Conservation (phyloP, 768 basidiomycete species). For the Naganishia vaughanmartiniae region DNA sequence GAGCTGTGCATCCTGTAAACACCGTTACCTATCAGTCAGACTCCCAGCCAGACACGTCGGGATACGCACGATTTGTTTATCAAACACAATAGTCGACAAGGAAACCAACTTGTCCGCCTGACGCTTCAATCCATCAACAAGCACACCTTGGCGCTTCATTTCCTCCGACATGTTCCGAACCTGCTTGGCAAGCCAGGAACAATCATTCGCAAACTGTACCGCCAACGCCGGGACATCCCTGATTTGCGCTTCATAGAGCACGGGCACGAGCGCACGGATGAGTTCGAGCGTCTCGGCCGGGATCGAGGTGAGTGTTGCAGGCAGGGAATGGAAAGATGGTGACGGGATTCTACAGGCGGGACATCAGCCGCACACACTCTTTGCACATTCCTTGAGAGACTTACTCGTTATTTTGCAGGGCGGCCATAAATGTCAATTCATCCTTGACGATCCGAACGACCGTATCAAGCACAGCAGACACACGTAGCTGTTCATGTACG, state of each 20-base stretch:
- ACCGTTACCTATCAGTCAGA: conserved; percentile 13
- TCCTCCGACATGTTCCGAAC: conserved; percentile 34
- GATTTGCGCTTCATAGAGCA: conserved; percentile 59
- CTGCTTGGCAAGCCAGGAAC: conserved; percentile 63
- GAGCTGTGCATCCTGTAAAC: conserved; percentile 58
- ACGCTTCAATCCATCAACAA: conserved; percentile 52
- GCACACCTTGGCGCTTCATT: conserved; percentile 24
- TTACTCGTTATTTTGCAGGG: conserved; percentile 60
- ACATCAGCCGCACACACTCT: background rate
- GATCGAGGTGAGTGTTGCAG: conserved; percentile 53
- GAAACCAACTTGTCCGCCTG: conserved; percentile 59
- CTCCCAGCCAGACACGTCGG: conserved; percentile 3
- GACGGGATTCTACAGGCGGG: background rate
- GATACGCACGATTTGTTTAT: conserved; percentile 65
- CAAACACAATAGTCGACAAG: conserved; percentile 68
- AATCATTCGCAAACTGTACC: conserved; percentile 81
- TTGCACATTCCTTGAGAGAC: conserved; percentile 15
- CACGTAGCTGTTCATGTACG: background rate
- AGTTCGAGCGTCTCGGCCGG: conserved; percentile 70
- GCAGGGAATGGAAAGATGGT: conserved; percentile 2
- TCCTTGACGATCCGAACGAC: conserved; percentile 37
- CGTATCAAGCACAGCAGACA: background rate
- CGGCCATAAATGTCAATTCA: conserved; percentile 46
- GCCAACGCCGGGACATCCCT: conserved; percentile 58
- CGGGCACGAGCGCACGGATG: conserved; percentile 73